phyloP scores from a whole-genome alignment of 108 stramenopile genomes.

The Aurantiochytrium sp. region DNA sequence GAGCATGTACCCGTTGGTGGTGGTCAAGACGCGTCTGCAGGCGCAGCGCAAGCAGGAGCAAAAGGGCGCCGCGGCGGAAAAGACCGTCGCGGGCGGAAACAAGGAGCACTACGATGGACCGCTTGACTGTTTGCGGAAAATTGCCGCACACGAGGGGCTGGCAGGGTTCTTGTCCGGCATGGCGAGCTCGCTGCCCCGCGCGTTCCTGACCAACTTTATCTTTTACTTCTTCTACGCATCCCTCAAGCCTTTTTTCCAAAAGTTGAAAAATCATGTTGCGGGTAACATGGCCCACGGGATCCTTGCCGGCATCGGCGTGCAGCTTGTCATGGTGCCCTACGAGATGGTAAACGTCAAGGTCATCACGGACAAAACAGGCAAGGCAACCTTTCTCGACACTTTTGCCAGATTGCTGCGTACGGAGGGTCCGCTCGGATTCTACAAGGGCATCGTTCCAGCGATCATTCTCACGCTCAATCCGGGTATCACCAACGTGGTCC shows the following conservation, averaged over 20 bases:
- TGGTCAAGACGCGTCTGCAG: conserved; percentile 1
- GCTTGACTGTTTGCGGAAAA: neutral
- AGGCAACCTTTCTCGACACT: neutral
- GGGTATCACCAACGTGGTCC: neutral
- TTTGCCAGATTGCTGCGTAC: neutral
- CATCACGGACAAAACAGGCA: neutral
- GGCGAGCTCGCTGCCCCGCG: neutral
- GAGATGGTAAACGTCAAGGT: conserved; percentile 6
- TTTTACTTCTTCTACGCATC: neutral
- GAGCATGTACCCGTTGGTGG: neutral
- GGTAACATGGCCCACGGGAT: neutral
- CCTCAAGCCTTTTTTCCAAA: neutral
- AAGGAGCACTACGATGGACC: neutral
- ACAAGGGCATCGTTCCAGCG: neutral
- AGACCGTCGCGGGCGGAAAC: neutral
- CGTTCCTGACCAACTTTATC: conserved; percentile 6
- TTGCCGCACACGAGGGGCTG: neutral
- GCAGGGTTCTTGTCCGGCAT: neutral
- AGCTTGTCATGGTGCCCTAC: neutral
- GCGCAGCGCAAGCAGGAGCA: neutral
- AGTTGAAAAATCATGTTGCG: neutral
- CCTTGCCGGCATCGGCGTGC: neutral
- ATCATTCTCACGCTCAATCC: neutral
- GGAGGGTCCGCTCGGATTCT: neutral
- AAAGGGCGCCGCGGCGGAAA: neutral